Conservation (phyloP, 345 rosid species). For the Lepidium didymum region DNA sequence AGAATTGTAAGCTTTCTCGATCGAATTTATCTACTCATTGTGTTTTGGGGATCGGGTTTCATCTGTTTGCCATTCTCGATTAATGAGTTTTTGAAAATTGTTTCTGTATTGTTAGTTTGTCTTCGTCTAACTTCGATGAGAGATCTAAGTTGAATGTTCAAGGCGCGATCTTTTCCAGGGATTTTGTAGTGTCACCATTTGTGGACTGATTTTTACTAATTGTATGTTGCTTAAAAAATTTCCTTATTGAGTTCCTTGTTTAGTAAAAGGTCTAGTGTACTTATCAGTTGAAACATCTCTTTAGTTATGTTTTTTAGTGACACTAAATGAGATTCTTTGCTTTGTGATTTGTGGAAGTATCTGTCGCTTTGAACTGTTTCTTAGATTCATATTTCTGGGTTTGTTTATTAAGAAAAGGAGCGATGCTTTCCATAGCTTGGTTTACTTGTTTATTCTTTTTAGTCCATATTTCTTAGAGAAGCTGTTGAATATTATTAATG, state of each 20-base stretch:
- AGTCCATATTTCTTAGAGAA: not conserved
- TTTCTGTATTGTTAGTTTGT: not conserved
- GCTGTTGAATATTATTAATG: not conserved
- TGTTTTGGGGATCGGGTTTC: conserved; percentile 1
- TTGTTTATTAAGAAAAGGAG: not conserved
- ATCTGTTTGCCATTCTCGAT: conserved; percentile 1
- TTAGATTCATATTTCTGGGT: not conserved
- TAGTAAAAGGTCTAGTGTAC: not conserved
- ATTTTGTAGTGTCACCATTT: not conserved
- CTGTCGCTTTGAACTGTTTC: not conserved
- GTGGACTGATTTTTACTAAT: conserved; percentile 4
- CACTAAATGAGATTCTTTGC: conserved; percentile 24
- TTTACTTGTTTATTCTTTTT: conserved; percentile 8
- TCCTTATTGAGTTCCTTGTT: not conserved
- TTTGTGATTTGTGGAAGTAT: conserved; percentile 14
- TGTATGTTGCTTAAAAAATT: not conserved
- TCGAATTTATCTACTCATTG: not conserved
- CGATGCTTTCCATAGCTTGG: conserved; percentile 11
- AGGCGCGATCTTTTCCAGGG: not conserved
- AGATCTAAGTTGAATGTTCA: conserved; percentile 1
- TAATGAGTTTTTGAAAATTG: not conserved
- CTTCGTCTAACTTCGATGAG: not conserved
- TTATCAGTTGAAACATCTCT: not conserved
- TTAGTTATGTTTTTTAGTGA: conserved; percentile 9
- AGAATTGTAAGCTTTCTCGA: not conserved